Percentiles rank a stretch among this genome's conserved stretches.
These are phyloP conservation scores for Brassica carinata DNA, from an alignment of 345 rosid genomes.

Conservation along the genomic window DNA sequence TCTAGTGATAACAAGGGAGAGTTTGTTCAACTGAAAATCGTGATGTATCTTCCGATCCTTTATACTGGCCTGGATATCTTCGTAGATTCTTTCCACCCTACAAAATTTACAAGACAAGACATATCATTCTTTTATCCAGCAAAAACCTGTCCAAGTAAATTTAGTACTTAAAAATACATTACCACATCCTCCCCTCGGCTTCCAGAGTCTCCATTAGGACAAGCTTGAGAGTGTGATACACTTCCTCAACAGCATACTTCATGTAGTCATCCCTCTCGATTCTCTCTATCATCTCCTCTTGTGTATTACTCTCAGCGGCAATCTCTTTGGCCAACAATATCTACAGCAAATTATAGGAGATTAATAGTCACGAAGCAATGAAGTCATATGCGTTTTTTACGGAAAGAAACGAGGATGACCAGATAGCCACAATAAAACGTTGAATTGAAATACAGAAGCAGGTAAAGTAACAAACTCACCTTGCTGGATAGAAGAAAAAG, in stretches of 20 bases:
- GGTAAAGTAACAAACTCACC: constrained; percentile 48
- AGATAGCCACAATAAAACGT: neutral
- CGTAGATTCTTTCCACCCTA: constrained; percentile 90
- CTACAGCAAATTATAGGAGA: constrained; percentile 42
- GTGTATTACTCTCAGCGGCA: constrained; percentile 71
- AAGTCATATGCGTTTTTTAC: neutral
- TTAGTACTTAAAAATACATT: constrained; percentile 22
- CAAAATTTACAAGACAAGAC: constrained; percentile 32
- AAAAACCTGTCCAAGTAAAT: constrained; percentile 18
- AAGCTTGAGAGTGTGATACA: constrained; percentile 59
- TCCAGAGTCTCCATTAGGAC: constrained; percentile 76
- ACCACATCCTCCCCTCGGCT: constrained; percentile 94
- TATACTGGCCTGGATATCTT: constrained; percentile 60
- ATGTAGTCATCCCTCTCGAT: constrained; percentile 83
- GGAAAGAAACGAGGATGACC: constrained; percentile 17
- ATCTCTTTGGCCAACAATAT: constrained; percentile 89
- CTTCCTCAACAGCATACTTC: constrained; percentile 97
- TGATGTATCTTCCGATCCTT: constrained; percentile 48
- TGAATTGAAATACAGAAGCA: constrained; percentile 8
- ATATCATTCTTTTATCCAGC: constrained; percentile 12
- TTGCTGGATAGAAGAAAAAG: constrained; percentile 99
- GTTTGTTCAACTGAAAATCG: constrained; percentile 73
- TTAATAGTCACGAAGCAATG: neutral
- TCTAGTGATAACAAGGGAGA: constrained; percentile 75
- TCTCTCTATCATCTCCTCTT: constrained; percentile 88